Base-by-base conservation (phyloP, 495 filamentous ascomycete species). In the Terfezia boudieri region DNA sequence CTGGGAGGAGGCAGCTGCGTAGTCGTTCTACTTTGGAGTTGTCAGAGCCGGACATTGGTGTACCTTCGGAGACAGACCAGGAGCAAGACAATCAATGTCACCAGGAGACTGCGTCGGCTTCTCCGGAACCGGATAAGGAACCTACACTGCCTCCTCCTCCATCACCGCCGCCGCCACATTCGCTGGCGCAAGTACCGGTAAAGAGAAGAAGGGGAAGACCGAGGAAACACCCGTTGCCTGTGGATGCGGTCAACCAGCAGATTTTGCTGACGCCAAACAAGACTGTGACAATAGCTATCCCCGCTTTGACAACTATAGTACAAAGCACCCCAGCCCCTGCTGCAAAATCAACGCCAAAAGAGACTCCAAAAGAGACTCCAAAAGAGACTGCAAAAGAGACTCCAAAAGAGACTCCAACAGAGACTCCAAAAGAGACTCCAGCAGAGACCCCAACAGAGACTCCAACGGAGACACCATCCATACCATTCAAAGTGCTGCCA, bases 1-100 rank as follows among this genome's bases (percentile, higher is more conserved):
- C 58, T 46, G 49, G 51, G 56, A 56, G 51, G 58, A 60, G 55
- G 57, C 36, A 52, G 51, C 23, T 59, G 57, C 56, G 26, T 32
- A 32, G 26, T 7, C 26, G 26, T 7, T 32, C 26, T 32, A 32
- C 26, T 32, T 32, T 32, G 26, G 26, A 32, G 7, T 32, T 32
- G 26, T 32, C 26, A 7, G 26, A 32, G 26, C 26, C 7, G 26
- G 26, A 32, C 4, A 32, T 32, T 32, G 26, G 26, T 32, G 26
- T 32, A 32, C 26, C 4, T 32, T 32, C 26, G 26, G 26, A 32
- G 4, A 32, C 26, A 7, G 26, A 32, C 26, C 26, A 1, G 26
- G 26, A 32, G 26, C 26, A 32, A 32, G 1, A 32, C 4, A 7
- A 32, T 32, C 26, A 32, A 4, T 7, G 7, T 32, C 26, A 4